A percentile compares a stretch with the other conserved stretches of the same genome.
phyloP scores from a whole-genome alignment of 495 filamentous ascomycete genomes.

The Haplographium delicatum region DNA sequence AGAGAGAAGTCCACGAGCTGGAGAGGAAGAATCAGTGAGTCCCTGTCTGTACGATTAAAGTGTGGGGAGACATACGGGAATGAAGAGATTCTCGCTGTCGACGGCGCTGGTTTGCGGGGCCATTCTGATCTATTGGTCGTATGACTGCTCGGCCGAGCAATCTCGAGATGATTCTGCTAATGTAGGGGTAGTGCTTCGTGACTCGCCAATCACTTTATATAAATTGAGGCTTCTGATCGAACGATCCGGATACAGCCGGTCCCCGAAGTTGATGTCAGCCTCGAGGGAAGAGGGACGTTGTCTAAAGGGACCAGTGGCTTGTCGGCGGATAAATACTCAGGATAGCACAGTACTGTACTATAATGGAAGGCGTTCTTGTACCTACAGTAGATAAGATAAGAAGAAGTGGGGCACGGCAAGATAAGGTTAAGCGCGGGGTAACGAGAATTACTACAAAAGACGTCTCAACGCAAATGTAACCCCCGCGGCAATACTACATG shows the following conservation, averaged over 20 bases:
- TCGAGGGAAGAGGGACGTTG: slow-evolving; percentile 1
- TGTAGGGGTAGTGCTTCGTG: too few species aligned
- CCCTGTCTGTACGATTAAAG: not conserved
- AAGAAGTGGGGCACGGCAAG: slow-evolving; percentile 7
- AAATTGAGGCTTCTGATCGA: too few species aligned
- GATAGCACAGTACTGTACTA: too few species aligned
- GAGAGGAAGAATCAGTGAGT: not conserved
- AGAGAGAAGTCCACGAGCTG: slow-evolving; percentile 83
- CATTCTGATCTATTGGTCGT: slow-evolving; percentile 11
- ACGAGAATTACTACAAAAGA: not conserved
- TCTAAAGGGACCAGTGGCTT: slow-evolving; percentile 2
- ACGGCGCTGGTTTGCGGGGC: slow-evolving; percentile 47
- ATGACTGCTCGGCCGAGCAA: too few species aligned
- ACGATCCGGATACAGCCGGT: slow-evolving; percentile 10
- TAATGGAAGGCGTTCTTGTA: too few species aligned
- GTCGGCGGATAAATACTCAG: too few species aligned
- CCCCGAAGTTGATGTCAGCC: slow-evolving; percentile 3
- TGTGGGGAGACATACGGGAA: slow-evolving; percentile 50
- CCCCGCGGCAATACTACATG: too few species aligned
- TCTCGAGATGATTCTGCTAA: not conserved
- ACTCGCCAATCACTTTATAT: too few species aligned
- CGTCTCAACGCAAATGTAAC: too few species aligned
- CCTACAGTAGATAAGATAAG: slow-evolving; percentile 7
- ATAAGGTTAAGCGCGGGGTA: slow-evolving; percentile 13
- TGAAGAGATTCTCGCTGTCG: slow-evolving; percentile 59